Evolutionary conservation across 805 yeast genomes (phyloP).

Genomic region (Saccharomycopsis capsularis): DNA sequence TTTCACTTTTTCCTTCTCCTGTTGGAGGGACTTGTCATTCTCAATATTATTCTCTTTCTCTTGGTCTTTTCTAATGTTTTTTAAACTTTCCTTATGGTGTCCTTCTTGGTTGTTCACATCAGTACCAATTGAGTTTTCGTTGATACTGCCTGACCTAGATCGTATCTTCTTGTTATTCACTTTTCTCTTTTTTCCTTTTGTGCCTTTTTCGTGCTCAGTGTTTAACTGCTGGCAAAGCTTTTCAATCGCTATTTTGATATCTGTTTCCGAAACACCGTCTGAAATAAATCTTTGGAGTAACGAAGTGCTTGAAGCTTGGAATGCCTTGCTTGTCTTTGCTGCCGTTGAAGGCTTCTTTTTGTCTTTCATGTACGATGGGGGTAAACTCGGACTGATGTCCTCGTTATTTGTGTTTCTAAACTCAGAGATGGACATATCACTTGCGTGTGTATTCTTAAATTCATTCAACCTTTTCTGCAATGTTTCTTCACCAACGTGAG

Average conservation of each 20-base stretch:
- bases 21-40: not conserved
- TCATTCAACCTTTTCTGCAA: slow-evolving; percentile 85
- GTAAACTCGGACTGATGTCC: slow-evolving; percentile 45
- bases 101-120: slow-evolving; percentile 18
- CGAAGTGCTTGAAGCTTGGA: not conserved
- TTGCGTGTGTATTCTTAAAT: slow-evolving; percentile 72
- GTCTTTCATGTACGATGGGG: slow-evolving; percentile 75
- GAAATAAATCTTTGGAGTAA: slow-evolving; percentile 14
- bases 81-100: slow-evolving; percentile 30
- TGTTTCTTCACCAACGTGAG: slow-evolving; percentile 93
- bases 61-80: slow-evolving; percentile 18
- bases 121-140: slow-evolving; percentile 11
- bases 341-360: slow-evolving; percentile 32
- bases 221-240: slow-evolving; percentile 13
- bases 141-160: too few species aligned
- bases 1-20: not conserved
- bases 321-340: slow-evolving; percentile 1
- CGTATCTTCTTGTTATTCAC: too few species aligned
- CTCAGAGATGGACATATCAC: slow-evolving; percentile 59
- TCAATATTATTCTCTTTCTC: not conserved
- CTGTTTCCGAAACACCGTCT: slow-evolving; percentile 11
- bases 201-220: not conserved
- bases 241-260: slow-evolving; percentile 14
- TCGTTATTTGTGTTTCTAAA: slow-evolving; percentile 45
- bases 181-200: slow-evolving; percentile 14